Evolutionary conservation across 352 stramenopile species (phyloP).

Genomic region (Globisporangium okanoganense): DNA sequence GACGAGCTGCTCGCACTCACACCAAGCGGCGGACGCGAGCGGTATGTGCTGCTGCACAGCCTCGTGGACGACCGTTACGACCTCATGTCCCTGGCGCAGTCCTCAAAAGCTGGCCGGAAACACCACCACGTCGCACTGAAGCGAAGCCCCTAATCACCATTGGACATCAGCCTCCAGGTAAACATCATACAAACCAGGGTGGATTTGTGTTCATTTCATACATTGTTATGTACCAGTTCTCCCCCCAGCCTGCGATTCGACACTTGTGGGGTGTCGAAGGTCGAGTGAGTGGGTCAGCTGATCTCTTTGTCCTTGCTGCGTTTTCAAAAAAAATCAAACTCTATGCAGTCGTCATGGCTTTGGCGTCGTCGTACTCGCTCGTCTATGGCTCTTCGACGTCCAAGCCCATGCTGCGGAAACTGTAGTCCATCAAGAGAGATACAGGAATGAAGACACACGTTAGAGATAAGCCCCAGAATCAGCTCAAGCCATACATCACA

Average conservation of each 20-base stretch:
- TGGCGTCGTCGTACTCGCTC: background rate
- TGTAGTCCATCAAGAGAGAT: conserved; percentile 13
- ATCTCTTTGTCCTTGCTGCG: background rate
- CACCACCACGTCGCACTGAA: conserved; percentile 11
- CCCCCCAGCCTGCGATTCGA: background rate
- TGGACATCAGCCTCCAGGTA: conserved; percentile 1
- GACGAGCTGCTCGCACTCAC: conserved; percentile 69
- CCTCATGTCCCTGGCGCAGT: conserved; percentile 71
- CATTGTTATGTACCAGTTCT: background rate
- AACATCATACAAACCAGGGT: background rate
- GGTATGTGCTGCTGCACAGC: conserved; percentile 80
- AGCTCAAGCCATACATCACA: background rate
- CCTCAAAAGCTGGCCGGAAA: conserved; percentile 38
- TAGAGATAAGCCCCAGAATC: background rate
- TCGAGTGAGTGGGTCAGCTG: background rate
- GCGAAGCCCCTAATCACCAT: conserved; percentile 6
- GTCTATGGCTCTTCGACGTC: conserved; percentile 47
- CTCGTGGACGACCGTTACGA: conserved; percentile 85
- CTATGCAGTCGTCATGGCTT: conserved; percentile 9
- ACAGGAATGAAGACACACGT: background rate
- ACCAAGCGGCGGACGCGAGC: conserved; percentile 49
- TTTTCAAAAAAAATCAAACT: conserved; percentile 5
- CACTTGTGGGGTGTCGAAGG: background rate
- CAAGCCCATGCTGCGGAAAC: conserved; percentile 69
- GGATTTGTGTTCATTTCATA: background rate